Evolutionary conservation across 305 asterid species (phyloP).

Genomic region (Andrographis paniculata): DNA sequence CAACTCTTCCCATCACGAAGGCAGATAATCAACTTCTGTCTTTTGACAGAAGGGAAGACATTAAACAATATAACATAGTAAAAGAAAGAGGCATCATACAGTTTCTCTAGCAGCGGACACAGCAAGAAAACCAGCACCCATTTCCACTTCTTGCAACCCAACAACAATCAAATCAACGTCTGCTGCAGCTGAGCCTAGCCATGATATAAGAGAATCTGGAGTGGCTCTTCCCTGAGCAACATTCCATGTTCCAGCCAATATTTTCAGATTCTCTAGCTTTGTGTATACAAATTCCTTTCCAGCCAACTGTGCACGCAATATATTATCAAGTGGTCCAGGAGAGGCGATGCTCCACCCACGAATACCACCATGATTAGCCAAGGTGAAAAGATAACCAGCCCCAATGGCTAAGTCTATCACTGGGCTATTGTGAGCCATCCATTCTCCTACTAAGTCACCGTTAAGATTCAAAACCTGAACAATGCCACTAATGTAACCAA

Average conservation of each 20-base stretch:
- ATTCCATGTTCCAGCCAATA: slow-evolving; percentile 97
- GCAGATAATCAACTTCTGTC: slow-evolving; percentile 5
- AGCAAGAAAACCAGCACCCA: slow-evolving; percentile 99
- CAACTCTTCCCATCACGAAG: slow-evolving; percentile 9
- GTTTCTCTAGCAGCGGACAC: slow-evolving; percentile 99
- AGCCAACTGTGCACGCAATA: slow-evolving; percentile 62
- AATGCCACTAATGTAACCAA: slow-evolving; percentile 77
- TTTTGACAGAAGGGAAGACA: slow-evolving; percentile 4
- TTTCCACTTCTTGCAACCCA: slow-evolving; percentile 97
- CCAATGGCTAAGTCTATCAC: slow-evolving; percentile 71
- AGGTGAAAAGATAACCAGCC: slow-evolving; percentile 54
- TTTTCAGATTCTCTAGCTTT: slow-evolving; percentile 61
- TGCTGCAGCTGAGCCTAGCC: slow-evolving; percentile 81
- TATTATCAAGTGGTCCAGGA: slow-evolving; percentile 76
- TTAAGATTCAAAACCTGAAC: slow-evolving; percentile 79
- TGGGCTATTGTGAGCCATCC: slow-evolving; percentile 86
- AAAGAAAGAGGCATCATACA: slow-evolving; percentile 32
- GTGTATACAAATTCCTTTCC: slow-evolving; percentile 78
- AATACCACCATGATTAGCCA: slow-evolving; percentile 95
- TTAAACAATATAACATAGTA: not conserved
- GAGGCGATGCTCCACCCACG: slow-evolving; percentile 91
- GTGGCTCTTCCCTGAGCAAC: slow-evolving; percentile 93
- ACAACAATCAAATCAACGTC: slow-evolving; percentile 67
- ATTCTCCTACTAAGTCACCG: slow-evolving; percentile 75
- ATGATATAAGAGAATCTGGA: slow-evolving; percentile 76